Conservation (phyloP, 352 stramenopile species). For the Phytophthora capsici region DNA sequence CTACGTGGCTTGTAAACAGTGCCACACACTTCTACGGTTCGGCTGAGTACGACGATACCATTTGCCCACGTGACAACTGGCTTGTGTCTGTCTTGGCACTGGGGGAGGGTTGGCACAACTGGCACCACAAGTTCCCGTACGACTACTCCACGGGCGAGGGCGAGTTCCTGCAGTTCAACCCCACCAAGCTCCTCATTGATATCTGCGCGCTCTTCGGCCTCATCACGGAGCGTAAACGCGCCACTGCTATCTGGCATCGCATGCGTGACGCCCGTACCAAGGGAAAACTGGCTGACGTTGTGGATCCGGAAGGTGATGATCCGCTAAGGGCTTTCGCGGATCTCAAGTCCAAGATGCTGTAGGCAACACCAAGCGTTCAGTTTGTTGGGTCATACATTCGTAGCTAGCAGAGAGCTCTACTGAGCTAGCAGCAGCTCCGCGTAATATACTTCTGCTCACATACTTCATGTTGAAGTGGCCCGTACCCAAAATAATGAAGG, state of each 20-base stretch:
- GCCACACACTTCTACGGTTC: conserved; percentile 97
- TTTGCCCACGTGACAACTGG: conserved; percentile 96
- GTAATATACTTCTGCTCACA: conserved; percentile 20
- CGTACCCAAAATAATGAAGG: not conserved
- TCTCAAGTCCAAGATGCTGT: conserved; percentile 66
- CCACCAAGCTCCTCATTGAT: conserved; percentile 97
- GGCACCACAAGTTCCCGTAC: conserved; percentile 99
- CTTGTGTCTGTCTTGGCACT: conserved; percentile 95
- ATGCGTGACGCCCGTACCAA: conserved; percentile 62
- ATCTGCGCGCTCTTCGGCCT: conserved; percentile 90
- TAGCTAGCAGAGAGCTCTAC: not conserved
- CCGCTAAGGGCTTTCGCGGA: conserved; percentile 56
- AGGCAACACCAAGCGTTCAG: conserved; percentile 9
- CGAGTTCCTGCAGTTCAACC: conserved; percentile 96
- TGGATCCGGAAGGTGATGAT: conserved; percentile 55
- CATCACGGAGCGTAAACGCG: conserved; percentile 94
- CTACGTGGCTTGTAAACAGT: conserved; percentile 98
- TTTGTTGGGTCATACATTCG: not conserved
- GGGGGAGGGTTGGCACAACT: conserved; percentile 99
- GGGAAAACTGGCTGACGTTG: conserved; percentile 39
- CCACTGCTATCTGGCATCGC: conserved; percentile 93
- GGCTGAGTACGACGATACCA: conserved; percentile 95
- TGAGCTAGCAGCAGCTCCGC: conserved; percentile 5
- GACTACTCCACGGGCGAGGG: conserved; percentile 99
- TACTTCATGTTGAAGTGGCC: not conserved